Evolutionary conservation across 331 rosid species (phyloP).

Genomic region (Quercus phellos): DNA sequence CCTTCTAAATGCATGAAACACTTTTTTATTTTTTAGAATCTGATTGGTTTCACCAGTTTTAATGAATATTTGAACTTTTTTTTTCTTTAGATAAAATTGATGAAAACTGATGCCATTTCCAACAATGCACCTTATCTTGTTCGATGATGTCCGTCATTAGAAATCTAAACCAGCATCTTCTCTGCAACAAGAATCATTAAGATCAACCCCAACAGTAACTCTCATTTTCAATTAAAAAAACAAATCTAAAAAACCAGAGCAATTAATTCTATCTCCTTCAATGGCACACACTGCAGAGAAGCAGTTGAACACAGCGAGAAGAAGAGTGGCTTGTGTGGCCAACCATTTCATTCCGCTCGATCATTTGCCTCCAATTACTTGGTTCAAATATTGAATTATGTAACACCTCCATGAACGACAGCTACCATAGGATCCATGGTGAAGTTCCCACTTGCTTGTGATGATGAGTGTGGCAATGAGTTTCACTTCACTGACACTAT

Average conservation of each 20-base stretch:
- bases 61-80: too few relatives aligned
- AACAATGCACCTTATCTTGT: too few relatives aligned
- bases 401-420: constrained; percentile 30
- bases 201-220: neutral
- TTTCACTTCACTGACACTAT: constrained; percentile 35
- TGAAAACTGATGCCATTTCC: too few relatives aligned
- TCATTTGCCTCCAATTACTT: neutral
- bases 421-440: constrained; percentile 40
- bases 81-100: too few relatives aligned
- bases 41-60: too few relatives aligned
- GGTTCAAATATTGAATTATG: constrained; percentile 12
- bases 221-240: neutral
- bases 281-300: constrained; percentile 16
- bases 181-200: neutral
- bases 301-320: constrained; percentile 12
- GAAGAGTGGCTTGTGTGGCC: constrained; percentile 40
- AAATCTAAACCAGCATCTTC: too few relatives aligned
- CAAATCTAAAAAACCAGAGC: neutral
- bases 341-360: constrained; percentile 28
- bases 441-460: constrained; percentile 27
- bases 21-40: too few relatives aligned
- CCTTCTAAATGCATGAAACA: too few relatives aligned
- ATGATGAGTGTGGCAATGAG: constrained; percentile 21
- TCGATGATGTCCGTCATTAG: too few relatives aligned
- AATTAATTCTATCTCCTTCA: neutral